A percentile compares a stretch with the other conserved stretches of the same genome.
Conservation (phyloP, 176 grass and related monocot species). For the Zea luxurians region DNA sequence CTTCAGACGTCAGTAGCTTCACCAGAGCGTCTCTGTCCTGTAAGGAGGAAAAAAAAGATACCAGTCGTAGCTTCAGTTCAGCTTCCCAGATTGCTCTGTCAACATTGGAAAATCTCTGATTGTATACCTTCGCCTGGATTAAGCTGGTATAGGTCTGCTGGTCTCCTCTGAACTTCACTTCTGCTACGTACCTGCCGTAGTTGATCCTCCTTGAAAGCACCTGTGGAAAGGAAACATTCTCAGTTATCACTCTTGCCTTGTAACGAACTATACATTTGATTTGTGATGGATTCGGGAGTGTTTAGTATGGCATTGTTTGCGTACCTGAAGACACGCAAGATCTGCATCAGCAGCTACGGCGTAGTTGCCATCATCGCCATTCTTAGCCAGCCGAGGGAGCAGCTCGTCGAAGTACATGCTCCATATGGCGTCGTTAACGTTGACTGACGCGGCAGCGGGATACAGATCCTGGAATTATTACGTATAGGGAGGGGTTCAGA, state of each 20-base stretch:
- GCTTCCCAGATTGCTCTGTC: neutral
- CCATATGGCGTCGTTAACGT: constrained; percentile 70
- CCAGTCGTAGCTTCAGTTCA: constrained; percentile 24
- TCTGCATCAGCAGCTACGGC: constrained; percentile 60
- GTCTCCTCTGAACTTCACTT: constrained; percentile 77
- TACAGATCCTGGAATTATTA: constrained; percentile 53
- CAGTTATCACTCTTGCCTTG: neutral
- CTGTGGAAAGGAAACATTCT: constrained; percentile 26
- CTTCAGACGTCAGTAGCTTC: constrained; percentile 72
- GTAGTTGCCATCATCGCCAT: constrained; percentile 86
- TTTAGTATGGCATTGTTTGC: neutral
- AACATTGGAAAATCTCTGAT: neutral
- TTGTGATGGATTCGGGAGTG: neutral
- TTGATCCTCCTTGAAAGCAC: constrained; percentile 82
- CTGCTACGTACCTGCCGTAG: constrained; percentile 82
- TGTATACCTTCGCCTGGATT: constrained; percentile 69
- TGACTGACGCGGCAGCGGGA: constrained; percentile 49
- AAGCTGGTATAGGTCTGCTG: constrained; percentile 59
- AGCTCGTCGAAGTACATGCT: constrained; percentile 66
- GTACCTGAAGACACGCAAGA: constrained; percentile 87
- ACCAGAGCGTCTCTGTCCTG: constrained; percentile 75
- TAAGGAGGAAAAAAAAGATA: neutral
- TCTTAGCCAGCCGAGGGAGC: constrained; percentile 61
- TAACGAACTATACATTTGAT: neutral
- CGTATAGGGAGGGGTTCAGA: neutral